phyloP scores from a whole-genome alignment of 441 rosid genomes.

The Adansonia gregorii region DNA sequence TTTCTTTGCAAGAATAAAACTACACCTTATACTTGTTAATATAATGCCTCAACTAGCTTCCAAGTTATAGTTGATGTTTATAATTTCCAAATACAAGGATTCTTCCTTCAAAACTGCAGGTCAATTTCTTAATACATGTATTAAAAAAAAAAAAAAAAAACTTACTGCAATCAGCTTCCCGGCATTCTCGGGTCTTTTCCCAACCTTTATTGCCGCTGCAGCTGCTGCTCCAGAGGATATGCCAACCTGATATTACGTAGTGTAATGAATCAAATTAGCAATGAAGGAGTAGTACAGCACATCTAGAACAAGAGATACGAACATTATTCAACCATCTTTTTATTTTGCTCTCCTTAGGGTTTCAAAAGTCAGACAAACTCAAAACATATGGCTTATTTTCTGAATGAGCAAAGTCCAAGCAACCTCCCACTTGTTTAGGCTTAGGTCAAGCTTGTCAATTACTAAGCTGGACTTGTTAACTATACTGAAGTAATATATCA shows the following conservation, averaged over 20 bases:
- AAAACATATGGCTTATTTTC: slow-evolving; percentile 3
- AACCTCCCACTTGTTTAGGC: not conserved
- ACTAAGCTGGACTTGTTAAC: not conserved
- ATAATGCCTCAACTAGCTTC: not conserved
- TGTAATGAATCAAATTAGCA: slow-evolving; percentile 16
- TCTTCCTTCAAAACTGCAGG: slow-evolving; percentile 9
- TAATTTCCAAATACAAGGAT: slow-evolving; percentile 15
- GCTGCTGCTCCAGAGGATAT: slow-evolving; percentile 98
- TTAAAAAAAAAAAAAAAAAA: slow-evolving; percentile 20
- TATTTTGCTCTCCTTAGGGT: not conserved
- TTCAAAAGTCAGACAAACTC: slow-evolving; percentile 6
- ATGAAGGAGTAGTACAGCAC: not conserved
- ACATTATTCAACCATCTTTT: not conserved
- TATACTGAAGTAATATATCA: not conserved
- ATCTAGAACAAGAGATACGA: not conserved
- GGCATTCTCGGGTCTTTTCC: slow-evolving; percentile 82
- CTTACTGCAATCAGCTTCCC: slow-evolving; percentile 87
- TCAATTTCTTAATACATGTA: slow-evolving; percentile 15
- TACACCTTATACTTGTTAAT: not conserved
- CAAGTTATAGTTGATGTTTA: slow-evolving; percentile 3
- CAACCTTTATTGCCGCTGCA: slow-evolving; percentile 81
- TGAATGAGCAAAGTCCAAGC: slow-evolving; percentile 17
- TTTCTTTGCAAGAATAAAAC: not conserved
- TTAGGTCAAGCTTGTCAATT: slow-evolving; percentile 17
- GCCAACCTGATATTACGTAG: slow-evolving; percentile 64